These are phyloP conservation scores for Trichophyton verrucosum DNA, from an alignment of 2,329 filamentous ascomycete species.

Conservation along the genomic window DNA sequence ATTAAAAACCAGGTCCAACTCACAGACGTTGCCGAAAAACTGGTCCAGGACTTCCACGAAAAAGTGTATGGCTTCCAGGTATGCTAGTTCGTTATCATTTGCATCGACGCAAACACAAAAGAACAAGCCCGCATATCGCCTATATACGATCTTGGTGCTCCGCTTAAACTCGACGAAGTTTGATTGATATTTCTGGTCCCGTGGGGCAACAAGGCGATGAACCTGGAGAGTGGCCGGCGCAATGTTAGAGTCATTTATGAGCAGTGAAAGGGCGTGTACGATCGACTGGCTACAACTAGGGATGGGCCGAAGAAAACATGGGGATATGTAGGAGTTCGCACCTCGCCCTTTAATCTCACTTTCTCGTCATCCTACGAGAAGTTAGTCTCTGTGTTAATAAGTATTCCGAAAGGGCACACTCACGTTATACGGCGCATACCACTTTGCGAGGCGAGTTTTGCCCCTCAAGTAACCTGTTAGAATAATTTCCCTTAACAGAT, in stretches of 20 bases:
- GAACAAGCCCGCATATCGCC: conserved; percentile 93
- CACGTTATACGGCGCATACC: conserved; percentile 91
- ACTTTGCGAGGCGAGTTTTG: conserved; percentile 96
- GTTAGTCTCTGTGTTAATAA: not conserved
- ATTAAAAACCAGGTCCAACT: conserved; percentile 75
- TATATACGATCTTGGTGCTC: conserved; percentile 85
- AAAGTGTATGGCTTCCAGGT: conserved; percentile 95
- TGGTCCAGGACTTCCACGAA: conserved; percentile 97
- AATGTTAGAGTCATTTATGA: not conserved
- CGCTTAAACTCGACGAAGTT: conserved; percentile 82
- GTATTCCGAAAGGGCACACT: conserved; percentile 18
- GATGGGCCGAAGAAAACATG: not conserved
- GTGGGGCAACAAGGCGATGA: conserved; percentile 90
- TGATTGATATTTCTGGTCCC: conserved; percentile 98
- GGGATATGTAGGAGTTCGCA: conserved; percentile 27
- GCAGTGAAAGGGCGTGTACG: too few relatives aligned
- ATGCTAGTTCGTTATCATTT: conserved; percentile 96
- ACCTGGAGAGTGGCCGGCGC: conserved; percentile 42
- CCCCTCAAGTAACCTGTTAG: conserved; percentile 46
- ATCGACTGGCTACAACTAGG: not conserved
- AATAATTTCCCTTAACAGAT: not conserved
- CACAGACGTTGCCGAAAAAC: conserved; percentile 98
- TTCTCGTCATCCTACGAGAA: conserved; percentile 73
- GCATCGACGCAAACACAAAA: conserved; percentile 99
- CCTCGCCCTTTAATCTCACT: conserved; percentile 96